phyloP scores from a whole-genome alignment of 768 basidiomycete species.

The Psilocybe sp. region DNA sequence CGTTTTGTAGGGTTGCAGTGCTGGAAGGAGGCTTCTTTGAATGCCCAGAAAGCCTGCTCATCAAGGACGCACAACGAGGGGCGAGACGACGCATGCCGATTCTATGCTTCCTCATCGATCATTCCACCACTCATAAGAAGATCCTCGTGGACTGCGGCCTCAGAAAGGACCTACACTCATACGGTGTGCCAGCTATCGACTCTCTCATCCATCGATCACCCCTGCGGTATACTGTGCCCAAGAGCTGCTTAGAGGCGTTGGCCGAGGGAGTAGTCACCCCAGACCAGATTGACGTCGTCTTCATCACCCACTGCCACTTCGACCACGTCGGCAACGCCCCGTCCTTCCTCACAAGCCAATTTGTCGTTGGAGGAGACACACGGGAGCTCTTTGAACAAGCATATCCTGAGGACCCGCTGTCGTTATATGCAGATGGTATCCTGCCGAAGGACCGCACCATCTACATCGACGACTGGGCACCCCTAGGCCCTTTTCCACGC shows the following conservation, averaged over 20 bases:
- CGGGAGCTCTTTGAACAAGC: constrained; percentile 31
- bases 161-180: no score
- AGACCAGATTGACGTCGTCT: constrained; percentile 40
- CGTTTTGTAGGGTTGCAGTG: no score
- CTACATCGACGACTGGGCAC: constrained; percentile 35
- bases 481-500: constrained; percentile 49
- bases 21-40: no score
- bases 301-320: constrained; percentile 52
- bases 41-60: no score
- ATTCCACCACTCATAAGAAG: no score
- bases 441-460: constrained; percentile 34
- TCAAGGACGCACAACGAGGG: no score
- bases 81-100: no score
- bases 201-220: no score
- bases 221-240: no score
- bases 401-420: constrained; percentile 39
- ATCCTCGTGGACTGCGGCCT: no score
- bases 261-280: constrained; percentile 45
- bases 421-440: constrained; percentile 25
- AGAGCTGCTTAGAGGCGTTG: constrained; percentile 39
- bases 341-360: constrained; percentile 43
- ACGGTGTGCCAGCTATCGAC: no score
- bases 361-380: constrained; percentile 43
- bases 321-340: constrained; percentile 48
- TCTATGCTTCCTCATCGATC: no score